Base-by-base conservation (phyloP, 768 basidiomycete genomes). In the Amanita exitialis region DNA sequence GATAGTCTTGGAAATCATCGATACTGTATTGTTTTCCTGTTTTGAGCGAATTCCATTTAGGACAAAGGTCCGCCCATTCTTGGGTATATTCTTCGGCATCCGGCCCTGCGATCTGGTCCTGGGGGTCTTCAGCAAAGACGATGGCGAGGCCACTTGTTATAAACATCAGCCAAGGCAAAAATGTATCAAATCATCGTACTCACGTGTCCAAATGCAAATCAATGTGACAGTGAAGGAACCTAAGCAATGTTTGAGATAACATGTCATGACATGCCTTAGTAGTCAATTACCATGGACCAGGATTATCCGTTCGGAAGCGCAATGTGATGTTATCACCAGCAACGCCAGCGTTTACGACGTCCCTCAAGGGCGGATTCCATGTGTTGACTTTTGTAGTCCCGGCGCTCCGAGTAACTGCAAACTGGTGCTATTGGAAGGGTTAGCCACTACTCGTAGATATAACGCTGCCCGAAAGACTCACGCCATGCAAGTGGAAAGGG, bases 291-390 rank as follows among this genome's bases (percentile, higher is more conserved):
- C 77, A 79, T 10, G 74, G 71, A 5, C 81, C 82, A 0, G 81
- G 66, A 62, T 82, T 83, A 58, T 84, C 78, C 6, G 80, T 80
- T 32, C 65, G 59, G 66, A 79, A 82, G 9, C 80, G 71, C 45
- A 82, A 61, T 2, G 72, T 74, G 13, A 74, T 72, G 8, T 69
- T 65, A 44, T 66, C 68, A 6, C 59, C 56, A 12, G 49, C 52
- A 10, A 35, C 21, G 58, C 70, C 61, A 12, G 53, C 47, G 18
- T 41, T 53, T 8, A 81, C 73, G 1, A 77, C 78, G 59, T 83
- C 82, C 47, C 81, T 64, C 68, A 65, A 48, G 9, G 76, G 70
- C 0, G 82, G 82, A 59, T 83, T 75, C 15, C 55, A 41, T 47
- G 66, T 71, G 54, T 74, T 74, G 51, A 70, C 68, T 0, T 35